phyloP scores from a whole-genome alignment of 177 flowering plant species.

The Vitis hybrid region DNA sequence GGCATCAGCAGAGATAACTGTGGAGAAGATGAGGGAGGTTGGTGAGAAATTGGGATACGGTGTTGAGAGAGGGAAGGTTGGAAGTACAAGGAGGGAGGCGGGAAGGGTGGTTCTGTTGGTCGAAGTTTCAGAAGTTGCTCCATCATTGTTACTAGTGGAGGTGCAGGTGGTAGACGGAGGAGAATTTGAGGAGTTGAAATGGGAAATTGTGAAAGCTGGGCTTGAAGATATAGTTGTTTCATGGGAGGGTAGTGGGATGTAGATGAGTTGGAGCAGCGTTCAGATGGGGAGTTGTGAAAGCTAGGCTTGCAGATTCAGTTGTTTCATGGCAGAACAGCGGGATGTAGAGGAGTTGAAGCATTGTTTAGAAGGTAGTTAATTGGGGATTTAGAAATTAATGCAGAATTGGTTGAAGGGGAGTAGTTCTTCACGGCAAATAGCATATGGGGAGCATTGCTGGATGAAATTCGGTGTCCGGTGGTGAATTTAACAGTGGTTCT shows the following conservation, averaged over 20 bases:
- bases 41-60: slow-evolving; percentile 49
- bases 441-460: no score
- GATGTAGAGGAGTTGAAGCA: no score
- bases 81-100: slow-evolving; percentile 45
- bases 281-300: slow-evolving; percentile 25
- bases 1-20: slow-evolving; percentile 27
- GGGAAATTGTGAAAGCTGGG: slow-evolving; percentile 46
- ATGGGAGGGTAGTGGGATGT: slow-evolving; percentile 36
- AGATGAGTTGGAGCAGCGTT: no score
- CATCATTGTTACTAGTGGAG: slow-evolving; percentile 36
- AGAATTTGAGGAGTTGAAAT: slow-evolving; percentile 39
- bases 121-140: slow-evolving; percentile 39
- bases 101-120: slow-evolving; percentile 42
- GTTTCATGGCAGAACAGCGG: slow-evolving; percentile 44
- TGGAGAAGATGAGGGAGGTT: slow-evolving; percentile 46
- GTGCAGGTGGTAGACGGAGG: slow-evolving; percentile 35
- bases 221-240: slow-evolving; percentile 45
- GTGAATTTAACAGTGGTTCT: no score
- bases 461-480: no score
- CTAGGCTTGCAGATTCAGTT: slow-evolving; percentile 44
- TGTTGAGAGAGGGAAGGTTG: slow-evolving; percentile 40
- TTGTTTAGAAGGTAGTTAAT: background rate
- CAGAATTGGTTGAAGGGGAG: no score
- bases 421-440: no score
- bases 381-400: background rate